Percentiles rank a stretch among this genome's conserved stretches.
Evolutionary conservation across 139 green algal species (phyloP).

Genomic region (Nannochloris sp.): DNA sequence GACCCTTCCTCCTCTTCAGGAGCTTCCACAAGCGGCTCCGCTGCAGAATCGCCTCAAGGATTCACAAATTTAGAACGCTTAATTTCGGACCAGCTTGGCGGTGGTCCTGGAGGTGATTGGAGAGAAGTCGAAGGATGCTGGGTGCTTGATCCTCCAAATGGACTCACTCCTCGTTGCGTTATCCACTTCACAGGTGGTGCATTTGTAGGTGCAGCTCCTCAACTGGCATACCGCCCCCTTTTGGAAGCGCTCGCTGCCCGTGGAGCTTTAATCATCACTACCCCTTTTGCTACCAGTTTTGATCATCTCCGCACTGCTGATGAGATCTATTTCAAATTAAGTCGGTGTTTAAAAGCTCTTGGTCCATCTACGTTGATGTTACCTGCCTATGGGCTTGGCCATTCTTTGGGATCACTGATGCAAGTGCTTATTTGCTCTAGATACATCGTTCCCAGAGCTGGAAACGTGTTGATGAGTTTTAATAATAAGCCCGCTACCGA

Average conservation of each 20-base stretch:
- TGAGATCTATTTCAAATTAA: conserved; percentile 80
- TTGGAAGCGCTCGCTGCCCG: conserved; percentile 68
- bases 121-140: conserved; percentile 64
- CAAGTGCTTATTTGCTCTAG: conserved; percentile 78
- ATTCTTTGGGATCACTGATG: conserved; percentile 77
- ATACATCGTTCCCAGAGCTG: conserved; percentile 57
- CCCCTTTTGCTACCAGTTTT: conserved; percentile 71
- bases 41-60: background rate
- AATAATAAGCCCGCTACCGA: conserved; percentile 79
- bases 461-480: conserved; percentile 83
- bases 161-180: conserved; percentile 17
- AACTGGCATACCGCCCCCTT: conserved; percentile 71
- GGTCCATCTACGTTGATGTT: conserved; percentile 33
- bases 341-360: conserved; percentile 54
- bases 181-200: conserved; percentile 87
- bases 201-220: conserved; percentile 86
- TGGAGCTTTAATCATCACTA: conserved; percentile 71
- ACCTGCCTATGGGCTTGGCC: conserved; percentile 78
- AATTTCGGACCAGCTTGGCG: conserved; percentile 3
- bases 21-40: background rate
- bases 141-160: conserved; percentile 37
- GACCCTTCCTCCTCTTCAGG: background rate
- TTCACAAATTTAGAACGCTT: conserved; percentile 11
- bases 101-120: conserved; percentile 33
- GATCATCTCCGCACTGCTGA: conserved; percentile 85